Evolutionary conservation across 73 alveolate species (phyloP).

Genomic region (Paramecium tetraurelia): DNA sequence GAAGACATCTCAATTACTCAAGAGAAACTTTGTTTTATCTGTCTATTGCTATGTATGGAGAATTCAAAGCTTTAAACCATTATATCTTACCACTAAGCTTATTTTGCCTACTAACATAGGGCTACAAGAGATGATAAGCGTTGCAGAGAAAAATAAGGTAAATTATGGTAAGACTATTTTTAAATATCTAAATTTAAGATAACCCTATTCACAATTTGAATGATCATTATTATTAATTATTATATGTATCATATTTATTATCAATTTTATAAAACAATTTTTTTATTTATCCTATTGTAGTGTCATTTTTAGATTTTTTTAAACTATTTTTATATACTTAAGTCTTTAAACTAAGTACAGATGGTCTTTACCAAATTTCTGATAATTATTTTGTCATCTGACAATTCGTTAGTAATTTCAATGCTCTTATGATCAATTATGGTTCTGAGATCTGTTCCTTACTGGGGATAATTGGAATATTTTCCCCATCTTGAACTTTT

Average conservation of each 20-base stretch:
- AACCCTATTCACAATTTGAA: constrained; percentile 35
- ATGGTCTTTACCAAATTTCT: not conserved
- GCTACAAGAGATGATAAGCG: constrained; percentile 50
- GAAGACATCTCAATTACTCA: constrained; percentile 56
- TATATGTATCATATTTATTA: not conserved
- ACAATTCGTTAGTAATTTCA: not conserved
- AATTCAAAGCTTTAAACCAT: not conserved
- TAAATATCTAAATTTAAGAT: constrained; percentile 30
- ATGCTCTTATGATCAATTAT: not conserved
- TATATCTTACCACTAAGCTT: constrained; percentile 39
- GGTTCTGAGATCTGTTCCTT: not conserved
- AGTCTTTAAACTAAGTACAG: not conserved
- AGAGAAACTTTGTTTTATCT: constrained; percentile 49
- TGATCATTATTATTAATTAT: not conserved
- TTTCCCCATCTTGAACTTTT: not conserved
- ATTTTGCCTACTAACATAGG: constrained; percentile 38
- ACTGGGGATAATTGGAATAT: not conserved
- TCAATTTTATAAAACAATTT: not conserved
- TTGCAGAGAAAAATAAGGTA: constrained; percentile 42
- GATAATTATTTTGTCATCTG: not conserved
- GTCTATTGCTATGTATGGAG: constrained; percentile 38
- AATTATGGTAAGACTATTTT: constrained; percentile 31
- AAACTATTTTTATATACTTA: not conserved
- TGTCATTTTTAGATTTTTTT: not conserved
- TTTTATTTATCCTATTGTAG: not conserved